Base-by-base conservation (phyloP, 306 rosid species). In the Sphenostylis stenocarpa region DNA sequence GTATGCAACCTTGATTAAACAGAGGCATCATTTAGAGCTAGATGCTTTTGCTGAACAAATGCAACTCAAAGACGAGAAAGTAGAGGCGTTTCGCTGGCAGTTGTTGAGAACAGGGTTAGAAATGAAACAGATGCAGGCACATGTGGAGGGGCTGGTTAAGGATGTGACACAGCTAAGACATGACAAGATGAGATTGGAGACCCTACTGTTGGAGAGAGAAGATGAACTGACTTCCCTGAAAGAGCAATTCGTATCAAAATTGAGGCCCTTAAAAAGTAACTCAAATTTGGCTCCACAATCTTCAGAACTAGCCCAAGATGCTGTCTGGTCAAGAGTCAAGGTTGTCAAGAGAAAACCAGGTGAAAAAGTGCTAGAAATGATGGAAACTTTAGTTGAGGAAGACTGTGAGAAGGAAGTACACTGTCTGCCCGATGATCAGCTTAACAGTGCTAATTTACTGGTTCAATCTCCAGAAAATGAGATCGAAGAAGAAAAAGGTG, bases 31-130 rank as follows among this genome's bases (percentile, higher is more conserved):
- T 75, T 71, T 86, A 48, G 98, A 95, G 77, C 85, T 95, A 23
- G 97, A 95, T 68, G 98, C 98, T 73, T 95, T 92, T 84, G 88
- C 88, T 10, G 98, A 95, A 74, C 97, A 95, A 83, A 83, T 95
- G 89, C 80, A 87, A 76, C 69, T 89, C 62, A 92, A 92, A 82
- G 98, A 90, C 77, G 97, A 95, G 84, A 95, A 92, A 73, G 36
- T 95, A 75, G 96, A 95, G 81, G 90, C 87, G 48, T 86, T 88
- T 70, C 90, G 86, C 6, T 95, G 98, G 98, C 90, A 88, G 69
- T 77, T 89, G 82, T 75, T 92, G 80, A 90, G 95, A 87, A 86
- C 83, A 81, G 98, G 92, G 52, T 79, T 92, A 57, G 97, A 95
- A 82, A 70, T 90, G 41, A 95, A 95, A 81, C 91, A 92, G 80